Evolutionary conservation across 2,329 filamentous ascomycete genomes (phyloP).

Genomic region (Fonsecaea nubica): DNA sequence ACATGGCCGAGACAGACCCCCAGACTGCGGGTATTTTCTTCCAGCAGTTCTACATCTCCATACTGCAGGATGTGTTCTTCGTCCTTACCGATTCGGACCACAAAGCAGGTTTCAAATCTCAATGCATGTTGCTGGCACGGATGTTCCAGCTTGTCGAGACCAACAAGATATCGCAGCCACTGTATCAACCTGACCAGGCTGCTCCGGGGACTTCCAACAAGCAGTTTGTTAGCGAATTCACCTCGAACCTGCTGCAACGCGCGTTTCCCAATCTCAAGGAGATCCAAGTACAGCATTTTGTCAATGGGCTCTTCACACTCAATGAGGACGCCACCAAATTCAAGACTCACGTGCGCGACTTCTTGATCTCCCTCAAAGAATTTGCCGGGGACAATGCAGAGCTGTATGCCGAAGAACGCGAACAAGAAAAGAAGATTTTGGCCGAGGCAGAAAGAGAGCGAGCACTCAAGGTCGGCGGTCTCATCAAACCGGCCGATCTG

Average conservation of each 20-base stretch:
- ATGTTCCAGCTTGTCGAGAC: slow-evolving; percentile 95
- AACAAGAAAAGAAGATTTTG: slow-evolving; percentile 84
- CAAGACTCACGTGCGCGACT: slow-evolving; percentile 94
- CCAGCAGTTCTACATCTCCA: slow-evolving; percentile 94
- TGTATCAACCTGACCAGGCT: slow-evolving; percentile 85
- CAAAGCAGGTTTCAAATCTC: slow-evolving; percentile 98
- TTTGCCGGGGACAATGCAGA: slow-evolving; percentile 96
- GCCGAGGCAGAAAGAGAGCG: slow-evolving; percentile 89
- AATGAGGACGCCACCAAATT: slow-evolving; percentile 93
- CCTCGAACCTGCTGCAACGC: slow-evolving; percentile 80
- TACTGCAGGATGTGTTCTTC: slow-evolving; percentile 97
- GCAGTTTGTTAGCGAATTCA: slow-evolving; percentile 88
- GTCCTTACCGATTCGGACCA: slow-evolving; percentile 97
- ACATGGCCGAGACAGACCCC: slow-evolving; percentile 90
- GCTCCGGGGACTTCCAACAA: slow-evolving; percentile 83
- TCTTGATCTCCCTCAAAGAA: slow-evolving; percentile 95
- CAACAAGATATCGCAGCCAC: slow-evolving; percentile 89
- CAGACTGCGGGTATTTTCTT: slow-evolving; percentile 93
- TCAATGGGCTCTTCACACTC: slow-evolving; percentile 83
- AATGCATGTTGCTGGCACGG: slow-evolving; percentile 88
- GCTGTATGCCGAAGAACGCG: slow-evolving; percentile 90
- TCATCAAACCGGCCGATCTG: slow-evolving; percentile 96
- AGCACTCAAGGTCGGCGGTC: slow-evolving; percentile 90
- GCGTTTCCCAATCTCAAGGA: slow-evolving; percentile 92
- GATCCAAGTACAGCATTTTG: slow-evolving; percentile 88